Conservation (phyloP, 2,329 filamentous ascomycete species). For the Colletotrichum magnum region DNA sequence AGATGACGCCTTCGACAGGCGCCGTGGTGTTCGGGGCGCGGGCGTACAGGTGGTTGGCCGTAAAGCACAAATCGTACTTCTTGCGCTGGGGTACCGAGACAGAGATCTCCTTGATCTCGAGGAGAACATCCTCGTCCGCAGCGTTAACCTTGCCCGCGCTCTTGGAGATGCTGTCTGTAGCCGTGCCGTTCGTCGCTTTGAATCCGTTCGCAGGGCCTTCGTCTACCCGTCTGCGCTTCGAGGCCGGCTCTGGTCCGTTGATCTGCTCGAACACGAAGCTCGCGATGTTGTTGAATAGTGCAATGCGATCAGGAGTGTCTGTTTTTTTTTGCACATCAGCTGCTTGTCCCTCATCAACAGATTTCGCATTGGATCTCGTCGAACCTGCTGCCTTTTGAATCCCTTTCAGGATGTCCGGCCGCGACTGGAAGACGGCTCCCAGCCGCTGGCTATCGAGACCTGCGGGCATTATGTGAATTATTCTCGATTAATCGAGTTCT, state of each 20-base stretch:
- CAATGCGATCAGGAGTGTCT: constrained; percentile 66
- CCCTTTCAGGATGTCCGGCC: constrained; percentile 68
- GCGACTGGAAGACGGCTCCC: constrained; percentile 65
- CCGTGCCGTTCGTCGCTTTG: constrained; percentile 42
- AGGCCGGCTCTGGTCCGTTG: constrained; percentile 59
- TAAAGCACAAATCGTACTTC: constrained; percentile 77
- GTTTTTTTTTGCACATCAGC: constrained; percentile 4
- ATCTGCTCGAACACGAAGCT: constrained; percentile 64
- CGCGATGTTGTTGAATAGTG: constrained; percentile 71
- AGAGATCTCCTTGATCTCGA: constrained; percentile 76
- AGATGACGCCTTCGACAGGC: constrained; percentile 68
- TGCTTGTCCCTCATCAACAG: neutral
- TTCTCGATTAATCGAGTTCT: neutral
- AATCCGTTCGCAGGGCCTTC: constrained; percentile 50
- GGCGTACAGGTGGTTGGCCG: constrained; percentile 71
- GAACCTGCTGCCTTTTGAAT: constrained; percentile 69
- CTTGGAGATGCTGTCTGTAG: constrained; percentile 41
- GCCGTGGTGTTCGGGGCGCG: constrained; percentile 64
- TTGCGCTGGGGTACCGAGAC: constrained; percentile 78
- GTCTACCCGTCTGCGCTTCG: constrained; percentile 69
- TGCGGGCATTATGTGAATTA: constrained; percentile 53
- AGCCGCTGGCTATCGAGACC: constrained; percentile 66
- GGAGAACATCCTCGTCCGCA: constrained; percentile 65
- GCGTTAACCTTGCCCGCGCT: constrained; percentile 53
- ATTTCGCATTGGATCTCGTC: constrained; percentile 31